A percentile compares a stretch with the other conserved stretches of the same genome.
Conservation (phyloP, 805 yeast species). For the Nakazawaea laoshanensis region DNA sequence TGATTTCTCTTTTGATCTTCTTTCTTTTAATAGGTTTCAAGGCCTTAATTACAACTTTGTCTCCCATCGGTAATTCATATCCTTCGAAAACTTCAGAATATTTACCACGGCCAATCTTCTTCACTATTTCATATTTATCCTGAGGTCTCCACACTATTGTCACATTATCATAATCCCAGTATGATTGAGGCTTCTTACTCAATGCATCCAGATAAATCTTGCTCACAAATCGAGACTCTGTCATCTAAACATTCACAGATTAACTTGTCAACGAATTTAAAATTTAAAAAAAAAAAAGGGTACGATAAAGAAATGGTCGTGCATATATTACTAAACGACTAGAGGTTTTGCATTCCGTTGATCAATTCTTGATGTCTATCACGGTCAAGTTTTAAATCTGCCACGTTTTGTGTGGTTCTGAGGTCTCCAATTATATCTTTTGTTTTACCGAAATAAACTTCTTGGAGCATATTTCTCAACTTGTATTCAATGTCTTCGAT, state of each 20-base stretch:
- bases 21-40: slow-evolving; percentile 89
- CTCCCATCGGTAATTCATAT: slow-evolving; percentile 53
- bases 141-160: slow-evolving; percentile 54
- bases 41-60: slow-evolving; percentile 75
- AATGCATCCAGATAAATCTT: slow-evolving; percentile 75
- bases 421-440: slow-evolving; percentile 76
- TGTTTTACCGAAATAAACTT: slow-evolving; percentile 92
- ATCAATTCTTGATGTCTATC: slow-evolving; percentile 32
- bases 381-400: slow-evolving; percentile 27
- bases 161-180: slow-evolving; percentile 81
- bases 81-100: slow-evolving; percentile 95
- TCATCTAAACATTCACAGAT: too few species aligned
- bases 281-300: too few species aligned
- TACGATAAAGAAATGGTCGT: neutral
- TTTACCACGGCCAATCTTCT: slow-evolving; percentile 87
- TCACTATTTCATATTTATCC: slow-evolving; percentile 53
- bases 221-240: slow-evolving; percentile 1
- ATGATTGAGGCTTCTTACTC: slow-evolving; percentile 54
- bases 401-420: slow-evolving; percentile 33
- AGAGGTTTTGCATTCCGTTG: slow-evolving; percentile 21
- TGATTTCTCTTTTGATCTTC: slow-evolving; percentile 84
- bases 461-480: slow-evolving; percentile 80
- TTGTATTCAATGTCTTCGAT: slow-evolving; percentile 86
- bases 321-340: slow-evolving; percentile 9
- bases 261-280: too few species aligned